phyloP scores from a whole-genome alignment of 148 eudicot species.

The Pharnaceum exiguum region DNA sequence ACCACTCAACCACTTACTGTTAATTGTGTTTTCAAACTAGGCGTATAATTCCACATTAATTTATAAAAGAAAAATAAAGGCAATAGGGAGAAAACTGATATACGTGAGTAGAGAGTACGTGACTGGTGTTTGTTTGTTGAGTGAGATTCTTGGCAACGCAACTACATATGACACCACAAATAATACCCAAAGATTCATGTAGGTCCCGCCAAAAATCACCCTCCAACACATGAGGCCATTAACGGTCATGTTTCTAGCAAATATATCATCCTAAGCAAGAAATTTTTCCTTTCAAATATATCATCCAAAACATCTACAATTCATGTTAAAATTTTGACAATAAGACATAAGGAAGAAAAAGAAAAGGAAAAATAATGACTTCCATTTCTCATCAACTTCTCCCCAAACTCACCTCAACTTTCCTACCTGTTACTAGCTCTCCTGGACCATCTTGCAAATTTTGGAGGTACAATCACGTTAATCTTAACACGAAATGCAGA shows the following conservation, averaged over 20 bases:
- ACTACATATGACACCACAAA: slow-evolving; percentile 14
- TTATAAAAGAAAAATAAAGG: not conserved
- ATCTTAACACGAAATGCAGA: slow-evolving; percentile 1
- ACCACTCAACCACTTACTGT: too few relatives aligned
- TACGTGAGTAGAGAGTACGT: too few relatives aligned
- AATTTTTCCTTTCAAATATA: not conserved
- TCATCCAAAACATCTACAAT: not conserved
- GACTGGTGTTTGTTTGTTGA: slow-evolving; percentile 1
- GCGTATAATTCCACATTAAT: too few relatives aligned
- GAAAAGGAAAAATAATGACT: slow-evolving; percentile 11
- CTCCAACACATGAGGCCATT: slow-evolving; percentile 6
- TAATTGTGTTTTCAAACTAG: too few relatives aligned
- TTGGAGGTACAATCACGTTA: not conserved
- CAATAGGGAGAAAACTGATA: not conserved
- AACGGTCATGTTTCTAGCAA: not conserved
- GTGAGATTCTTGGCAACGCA: slow-evolving; percentile 33
- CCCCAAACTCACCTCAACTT: slow-evolving; percentile 12
- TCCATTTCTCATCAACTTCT: slow-evolving; percentile 29
- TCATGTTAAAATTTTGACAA: too few relatives aligned
- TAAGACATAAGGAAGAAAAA: too few relatives aligned
- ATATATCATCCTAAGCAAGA: not conserved
- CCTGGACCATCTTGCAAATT: not conserved
- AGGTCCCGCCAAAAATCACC: slow-evolving; percentile 17
- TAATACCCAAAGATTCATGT: slow-evolving; percentile 10
- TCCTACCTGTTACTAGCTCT: slow-evolving; percentile 10